Conservation (phyloP, 768 basidiomycete species). For the Suillus cothurnatus region DNA sequence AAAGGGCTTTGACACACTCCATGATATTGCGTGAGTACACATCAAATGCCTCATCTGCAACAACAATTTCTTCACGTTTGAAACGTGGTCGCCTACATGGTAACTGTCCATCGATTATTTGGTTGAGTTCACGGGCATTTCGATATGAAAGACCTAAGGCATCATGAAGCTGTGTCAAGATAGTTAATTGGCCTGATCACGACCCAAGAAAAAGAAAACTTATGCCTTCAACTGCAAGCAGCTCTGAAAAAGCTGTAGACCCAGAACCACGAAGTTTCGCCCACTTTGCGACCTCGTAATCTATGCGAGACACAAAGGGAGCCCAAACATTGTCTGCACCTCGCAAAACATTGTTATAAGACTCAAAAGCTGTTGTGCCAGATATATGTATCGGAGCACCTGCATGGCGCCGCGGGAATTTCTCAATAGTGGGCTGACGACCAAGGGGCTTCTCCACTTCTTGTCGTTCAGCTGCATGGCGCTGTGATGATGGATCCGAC, state of each 20-base stretch:
- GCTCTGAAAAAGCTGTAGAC: slow-evolving; percentile 40
- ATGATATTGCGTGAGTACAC: slow-evolving; percentile 38
- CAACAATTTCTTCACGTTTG: slow-evolving; percentile 19
- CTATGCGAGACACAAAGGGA: slow-evolving; percentile 36
- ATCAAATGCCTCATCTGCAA: slow-evolving; percentile 35
- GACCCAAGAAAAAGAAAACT: slow-evolving; percentile 15
- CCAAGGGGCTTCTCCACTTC: not conserved
- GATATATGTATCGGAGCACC: not conserved
- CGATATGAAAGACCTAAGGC: slow-evolving; percentile 36
- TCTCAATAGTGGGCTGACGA: not conserved
- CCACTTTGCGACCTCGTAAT: slow-evolving; percentile 45
- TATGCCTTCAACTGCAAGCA: slow-evolving; percentile 42
- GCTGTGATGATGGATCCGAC: not conserved
- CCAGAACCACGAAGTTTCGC: slow-evolving; percentile 38
- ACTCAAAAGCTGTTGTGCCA: not conserved
- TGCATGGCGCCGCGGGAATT: not conserved
- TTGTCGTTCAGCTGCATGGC: not conserved
- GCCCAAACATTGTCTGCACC: slow-evolving; percentile 18
- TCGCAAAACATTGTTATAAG: not conserved
- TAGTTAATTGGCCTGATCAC: not conserved
- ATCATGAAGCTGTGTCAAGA: slow-evolving; percentile 19
- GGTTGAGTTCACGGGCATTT: slow-evolving; percentile 34
- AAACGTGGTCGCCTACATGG: slow-evolving; percentile 28
- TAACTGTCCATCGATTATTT: slow-evolving; percentile 34
- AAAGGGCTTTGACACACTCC: slow-evolving; percentile 38